A percentile compares a stretch with the other conserved stretches of the same genome.
Conservation (phyloP, 2,329 filamentous ascomycete species). For the Sporothrix globosa region DNA sequence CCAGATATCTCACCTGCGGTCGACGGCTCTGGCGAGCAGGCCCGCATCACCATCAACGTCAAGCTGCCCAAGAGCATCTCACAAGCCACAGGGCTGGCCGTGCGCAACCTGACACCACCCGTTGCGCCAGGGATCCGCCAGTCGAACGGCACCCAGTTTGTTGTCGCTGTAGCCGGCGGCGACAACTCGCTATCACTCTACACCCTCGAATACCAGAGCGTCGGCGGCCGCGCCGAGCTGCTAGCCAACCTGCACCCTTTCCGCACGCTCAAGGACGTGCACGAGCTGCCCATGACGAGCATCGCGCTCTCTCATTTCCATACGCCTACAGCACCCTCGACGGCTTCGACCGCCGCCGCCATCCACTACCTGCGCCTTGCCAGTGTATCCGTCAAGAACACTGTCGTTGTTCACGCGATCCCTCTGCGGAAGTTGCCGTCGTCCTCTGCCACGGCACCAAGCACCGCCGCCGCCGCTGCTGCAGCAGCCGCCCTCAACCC, state of each 20-base stretch:
- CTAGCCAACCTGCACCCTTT: constrained; percentile 58
- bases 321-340: constrained; percentile 45
- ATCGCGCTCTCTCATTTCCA: constrained; percentile 62
- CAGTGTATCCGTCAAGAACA: constrained; percentile 79
- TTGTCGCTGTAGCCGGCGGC: constrained; percentile 73
- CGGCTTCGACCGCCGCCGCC: constrained; percentile 39
- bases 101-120: constrained; percentile 67
- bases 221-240: constrained; percentile 55
- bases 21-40: constrained; percentile 45
- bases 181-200: constrained; percentile 78
- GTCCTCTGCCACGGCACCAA: constrained; percentile 44
- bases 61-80: constrained; percentile 67
- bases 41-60: constrained; percentile 55
- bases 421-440: constrained; percentile 58
- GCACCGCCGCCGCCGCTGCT: constrained; percentile 42
- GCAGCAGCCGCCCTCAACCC: constrained; percentile 37
- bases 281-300: constrained; percentile 62
- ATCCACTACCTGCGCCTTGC: constrained; percentile 74
- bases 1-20: constrained; percentile 13
- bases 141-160: constrained; percentile 73
- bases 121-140: constrained; percentile 46
- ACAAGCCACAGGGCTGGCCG: constrained; percentile 76
- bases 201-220: constrained; percentile 70
- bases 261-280: constrained; percentile 56
- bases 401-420: constrained; percentile 77